Base-by-base conservation (phyloP, 2,329 filamentous ascomycete genomes). In the Fusarium sp. region DNA sequence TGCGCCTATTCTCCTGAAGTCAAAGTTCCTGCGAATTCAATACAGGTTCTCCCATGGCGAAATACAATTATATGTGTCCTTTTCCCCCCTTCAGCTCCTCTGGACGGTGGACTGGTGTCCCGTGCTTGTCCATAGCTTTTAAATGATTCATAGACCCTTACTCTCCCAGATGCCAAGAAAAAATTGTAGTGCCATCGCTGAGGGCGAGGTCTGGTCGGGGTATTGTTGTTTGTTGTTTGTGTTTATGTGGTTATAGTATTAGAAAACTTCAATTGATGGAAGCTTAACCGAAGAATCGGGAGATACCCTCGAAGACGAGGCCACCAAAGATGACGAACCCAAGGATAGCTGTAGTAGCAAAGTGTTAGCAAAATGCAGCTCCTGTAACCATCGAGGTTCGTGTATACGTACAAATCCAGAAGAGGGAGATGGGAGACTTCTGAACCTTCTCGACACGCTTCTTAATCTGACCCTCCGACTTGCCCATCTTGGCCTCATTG, bases 401-500 rank as follows among this genome's bases (percentile, higher is more conserved):
- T 20, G 24, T 58, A 36, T 24, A 83, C 85, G 73, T 85, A 92
- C 91, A 84, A 39, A 93, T 82, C 89, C 89, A 91, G 73, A 91
- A 79, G n/a, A 88, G 85, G 36, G 90, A 91, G 79, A 93, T 88
- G 74, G 90, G 88, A 64, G 89, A 87, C 86, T 91, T 91, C 69
- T 79, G 74, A 64, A 83, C 77, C 79, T 89, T 86, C 85, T 91
- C 89, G 77, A 76, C 78, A 71, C 84, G 84, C 84, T 90, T 90
- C 87, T 91, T 91, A 77, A 91, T 81, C 72, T 90, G 88, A 31
- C 85, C 85, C 66, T 90, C 87, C n/a, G 90, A 88, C 85, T 94
- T 94, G 84, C 94, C 94, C 82, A 93, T 92, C 81, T 91, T 93
- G 69, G 87, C 85, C 81, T 93, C 90, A 81, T 96, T 91, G 61